Base-by-base conservation (phyloP, 1,139 yeast genomes). In the Yamadazyma dushanensis region DNA sequence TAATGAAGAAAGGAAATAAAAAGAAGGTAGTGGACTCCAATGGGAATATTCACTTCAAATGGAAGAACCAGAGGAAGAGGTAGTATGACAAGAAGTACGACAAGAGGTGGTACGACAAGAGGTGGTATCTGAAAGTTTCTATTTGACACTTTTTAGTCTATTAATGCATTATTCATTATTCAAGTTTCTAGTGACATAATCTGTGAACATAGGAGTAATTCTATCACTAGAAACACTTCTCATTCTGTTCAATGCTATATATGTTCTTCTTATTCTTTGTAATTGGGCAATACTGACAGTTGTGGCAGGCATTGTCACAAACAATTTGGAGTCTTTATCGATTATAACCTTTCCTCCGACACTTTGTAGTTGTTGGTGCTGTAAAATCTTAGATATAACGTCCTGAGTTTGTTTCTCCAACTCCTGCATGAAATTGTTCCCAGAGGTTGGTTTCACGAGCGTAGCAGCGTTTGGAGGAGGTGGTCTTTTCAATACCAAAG, bases 1-100 rank as follows among this genome's bases (percentile, higher is more conserved):
- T 89, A 41, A 87, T 90, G 96, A 87, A 87, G 58, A 83, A 82
- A 47, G 97, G 97, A 0, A 79, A 79, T 41, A 87, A 85, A 63
- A 85, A 83, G 72, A 90, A 89, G 66, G 57, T 83, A 3, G 69
- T 74, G 5, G 82, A 73, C 38, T 62, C 70, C 10, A 72, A 76
- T 29, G 97, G 97, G 3, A 74, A 74, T 41, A 75, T 75, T 1
- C 69, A 72, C n/a, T 90, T 77, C 66, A 86, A 86, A 64, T 90
- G 96, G 95, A 85, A 83, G 57, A 83, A 76, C 49, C 85, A 82
- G 56, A 78, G 97, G 52, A 89, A 88, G 66, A 76, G 84, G 27
- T 25, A 13, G 14, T 5, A 4, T 15, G 10, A n/a, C n/a, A n/a
- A n/a, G n/a, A n/a, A n/a, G n/a, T n/a, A n/a, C n/a, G n/a, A n/a